phyloP scores from a whole-genome alignment of 2,329 filamentous ascomycete genomes.

The Fulvia fulva region DNA sequence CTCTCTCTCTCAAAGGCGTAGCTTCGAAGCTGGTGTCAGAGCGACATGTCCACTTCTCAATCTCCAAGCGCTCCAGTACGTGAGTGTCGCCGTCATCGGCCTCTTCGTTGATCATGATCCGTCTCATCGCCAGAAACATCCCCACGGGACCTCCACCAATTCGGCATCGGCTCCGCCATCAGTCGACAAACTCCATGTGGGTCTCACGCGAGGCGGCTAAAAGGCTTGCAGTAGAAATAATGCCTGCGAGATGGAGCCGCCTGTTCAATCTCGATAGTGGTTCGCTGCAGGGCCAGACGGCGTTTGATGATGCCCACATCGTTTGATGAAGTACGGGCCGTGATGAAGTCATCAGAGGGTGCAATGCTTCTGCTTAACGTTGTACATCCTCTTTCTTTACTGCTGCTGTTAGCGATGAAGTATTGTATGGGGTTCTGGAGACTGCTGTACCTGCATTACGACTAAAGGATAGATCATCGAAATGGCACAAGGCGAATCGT shows the following conservation, averaged over 20 bases:
- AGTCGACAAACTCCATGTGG: neutral
- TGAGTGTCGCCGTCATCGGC: no score
- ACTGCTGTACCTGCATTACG: neutral
- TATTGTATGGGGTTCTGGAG: neutral
- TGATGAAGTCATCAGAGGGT: neutral
- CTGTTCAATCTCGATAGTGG: neutral
- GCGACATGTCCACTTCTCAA: no score
- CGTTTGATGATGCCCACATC: neutral
- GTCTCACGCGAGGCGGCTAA: neutral
- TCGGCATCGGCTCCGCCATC: neutral
- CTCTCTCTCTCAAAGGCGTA: no score
- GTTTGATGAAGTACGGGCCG: neutral
- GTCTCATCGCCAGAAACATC: neutral
- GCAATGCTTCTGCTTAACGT: neutral
- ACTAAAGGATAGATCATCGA: neutral
- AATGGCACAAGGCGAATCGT: neutral
- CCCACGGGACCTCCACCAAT: neutral
- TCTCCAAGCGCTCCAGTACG: no score
- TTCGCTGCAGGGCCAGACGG: neutral
- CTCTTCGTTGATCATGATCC: neutral
- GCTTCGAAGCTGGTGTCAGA: no score
- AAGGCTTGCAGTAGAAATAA: neutral
- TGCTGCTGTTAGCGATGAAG: neutral
- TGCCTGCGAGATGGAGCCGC: neutral
- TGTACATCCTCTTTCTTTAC: neutral